Evolutionary conservation across 2,329 filamentous ascomycete genomes (phyloP), one percentile per base, ranked within the genome.

Genomic region (Rachicladosporium sp.): DNA sequence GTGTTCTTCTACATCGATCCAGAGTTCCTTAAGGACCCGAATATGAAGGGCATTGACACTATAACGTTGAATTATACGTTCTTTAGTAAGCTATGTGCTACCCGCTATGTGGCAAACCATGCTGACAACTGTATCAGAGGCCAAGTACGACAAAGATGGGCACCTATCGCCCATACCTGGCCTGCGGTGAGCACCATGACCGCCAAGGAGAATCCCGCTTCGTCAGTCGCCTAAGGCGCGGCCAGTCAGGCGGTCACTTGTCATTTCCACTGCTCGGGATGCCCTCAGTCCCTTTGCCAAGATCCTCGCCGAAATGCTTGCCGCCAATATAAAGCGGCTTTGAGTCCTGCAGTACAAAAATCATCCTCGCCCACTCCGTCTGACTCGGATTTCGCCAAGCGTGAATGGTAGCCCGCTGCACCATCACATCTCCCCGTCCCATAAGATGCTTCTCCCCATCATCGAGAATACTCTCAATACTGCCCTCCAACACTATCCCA

Each of bases 1-100:
- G 93, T 98, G 1, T 98, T 98, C 64, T 98, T 98, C 66, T 98
- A 96, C 63, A 82, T 98, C 49, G 91, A 98, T 57, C 91, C 91
- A 1, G 91, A 96, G 57, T 80, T 98, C 66, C 71, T 89, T 43
- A 88, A 82, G 51, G 91, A 98, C 62, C 68, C 89, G 37, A 88
- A 82, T 48, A 96, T 95, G 89, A 84, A 75, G 63, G 83, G 82
- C 0, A 85, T 98, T 46, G 86, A 95, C 66, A 94, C 88, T 2
- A 87, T 98, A 40, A 98, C 91, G 29, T 63, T 98, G 55, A 93
- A 81, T 51, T 98, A 98, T 66, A 98, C 91, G 0, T 98, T 98
- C 60, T 98, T 98, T 62, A 98, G 87, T 93, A 68, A 69, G 85
- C 73, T 38, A 39, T 10, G 11, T 9, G 34, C 3, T 43, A 30